Evolutionary conservation across 495 filamentous ascomycete genomes (phyloP).

Genomic region (Baudoinia panamericana): DNA sequence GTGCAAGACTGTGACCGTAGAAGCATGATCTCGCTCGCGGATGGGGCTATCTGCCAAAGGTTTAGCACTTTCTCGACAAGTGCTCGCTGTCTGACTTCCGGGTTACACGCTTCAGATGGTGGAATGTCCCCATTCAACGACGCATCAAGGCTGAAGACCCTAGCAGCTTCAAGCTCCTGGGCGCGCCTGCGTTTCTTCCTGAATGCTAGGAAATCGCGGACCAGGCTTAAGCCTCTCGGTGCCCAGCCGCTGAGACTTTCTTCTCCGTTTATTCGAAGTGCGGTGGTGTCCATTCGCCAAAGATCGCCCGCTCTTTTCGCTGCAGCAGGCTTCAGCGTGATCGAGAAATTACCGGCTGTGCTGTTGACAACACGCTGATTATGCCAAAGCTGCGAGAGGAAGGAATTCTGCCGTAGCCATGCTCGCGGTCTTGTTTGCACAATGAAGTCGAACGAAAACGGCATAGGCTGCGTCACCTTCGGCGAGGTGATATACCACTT

Average conservation of each 20-base stretch:
- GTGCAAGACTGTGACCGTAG: constrained; percentile 63
- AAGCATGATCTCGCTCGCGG: constrained; percentile 54
- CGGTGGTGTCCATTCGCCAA: constrained; percentile 91
- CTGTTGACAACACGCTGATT: constrained; percentile 75
- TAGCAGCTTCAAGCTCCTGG: constrained; percentile 67
- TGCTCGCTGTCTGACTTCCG: constrained; percentile 24
- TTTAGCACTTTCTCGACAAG: constrained; percentile 59
- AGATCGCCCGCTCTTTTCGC: constrained; percentile 85
- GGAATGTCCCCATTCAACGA: too few species aligned
- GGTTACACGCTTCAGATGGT: too few species aligned
- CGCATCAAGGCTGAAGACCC: constrained; percentile 41
- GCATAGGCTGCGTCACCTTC: constrained; percentile 68
- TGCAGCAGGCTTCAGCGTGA: constrained; percentile 72
- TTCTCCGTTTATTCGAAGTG: constrained; percentile 90
- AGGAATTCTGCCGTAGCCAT: constrained; percentile 68
- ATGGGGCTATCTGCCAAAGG: constrained; percentile 66
- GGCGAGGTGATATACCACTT: constrained; percentile 70
- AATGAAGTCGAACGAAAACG: constrained; percentile 65
- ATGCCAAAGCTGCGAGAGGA: constrained; percentile 81
- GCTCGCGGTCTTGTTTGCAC: constrained; percentile 74
- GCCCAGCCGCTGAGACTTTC: constrained; percentile 73
- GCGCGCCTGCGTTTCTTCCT: constrained; percentile 56
- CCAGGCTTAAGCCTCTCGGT: constrained; percentile 74
- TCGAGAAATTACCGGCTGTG: constrained; percentile 67
- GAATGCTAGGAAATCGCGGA: constrained; percentile 64